Evolutionary conservation across 257 asterid genomes (phyloP), one percentile per base, ranked within the genome.

Genomic region (Avicennia marina): DNA sequence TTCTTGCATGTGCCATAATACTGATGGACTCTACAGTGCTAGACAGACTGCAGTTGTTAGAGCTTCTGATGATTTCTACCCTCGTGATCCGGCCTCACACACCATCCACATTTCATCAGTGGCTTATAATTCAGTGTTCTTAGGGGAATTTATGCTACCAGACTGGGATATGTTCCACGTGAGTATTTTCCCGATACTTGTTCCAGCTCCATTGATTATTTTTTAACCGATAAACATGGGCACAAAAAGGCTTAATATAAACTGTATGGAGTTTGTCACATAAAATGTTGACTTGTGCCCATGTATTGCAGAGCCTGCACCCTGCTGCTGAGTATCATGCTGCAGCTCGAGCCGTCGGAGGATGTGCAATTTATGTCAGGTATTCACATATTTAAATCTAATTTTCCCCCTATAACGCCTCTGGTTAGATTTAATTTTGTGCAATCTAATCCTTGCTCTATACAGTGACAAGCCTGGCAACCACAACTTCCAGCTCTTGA

Each of bases 91-190:
- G 51, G 98, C 98, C 65, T 90, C 98, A n/a, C 53, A 83, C 43
- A 89, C 97, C 45, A 83, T 89, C 56, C 97, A 89, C 47, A 89
- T 89, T 19, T 75, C 95, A 2, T 79, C 94, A 0, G 97, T 89
- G 33, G 94, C 95, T 64, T 89, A 89, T 60, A 89, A 89, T 62
- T 73, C 95, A 0, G 19, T 86, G 4, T 89, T 89, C 77, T 79
- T 89, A 49, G 97, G 95, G 64, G 97, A 89, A 45, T 83, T 86
- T 51, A 83, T 83, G 94, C 94, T 86, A 44, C 87, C 95, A 21
- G 98, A 90, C 58, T 90, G 98, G 98, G 98, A 90, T 72, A 90
- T 83, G 91, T 90, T 90, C 71, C 98, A 90, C 17, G 98, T 90
- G 66, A 75, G 95, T 72, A 54, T 26, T 55, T 29, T 22, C 16